Percentiles rank a stretch among this genome's conserved stretches.
These are phyloP conservation scores for Sclerospora graminicola DNA, from an alignment of 352 stramenopile species.

Conservation along the genomic window DNA sequence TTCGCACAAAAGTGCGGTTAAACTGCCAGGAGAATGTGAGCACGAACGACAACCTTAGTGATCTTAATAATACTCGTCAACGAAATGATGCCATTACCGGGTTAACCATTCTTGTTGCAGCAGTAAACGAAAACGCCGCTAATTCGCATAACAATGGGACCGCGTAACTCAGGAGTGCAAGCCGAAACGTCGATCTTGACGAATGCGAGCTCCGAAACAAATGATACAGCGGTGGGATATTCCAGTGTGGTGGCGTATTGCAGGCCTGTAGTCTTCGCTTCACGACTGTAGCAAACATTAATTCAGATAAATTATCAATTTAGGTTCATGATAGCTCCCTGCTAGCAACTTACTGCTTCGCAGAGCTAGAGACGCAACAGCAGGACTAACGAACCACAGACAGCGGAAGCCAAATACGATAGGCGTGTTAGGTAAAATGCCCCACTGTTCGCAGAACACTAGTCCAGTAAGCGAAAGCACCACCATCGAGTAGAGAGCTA, in stretches of 20 bases:
- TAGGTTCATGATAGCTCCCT: too few relatives aligned
- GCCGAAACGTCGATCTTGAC: conserved; percentile 60
- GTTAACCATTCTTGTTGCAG: conserved; percentile 81
- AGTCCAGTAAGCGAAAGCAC: conserved; percentile 71
- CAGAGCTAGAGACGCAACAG: conserved; percentile 57
- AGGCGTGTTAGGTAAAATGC: conserved; percentile 33
- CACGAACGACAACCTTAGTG: conserved; percentile 5
- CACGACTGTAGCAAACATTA: conserved; percentile 31
- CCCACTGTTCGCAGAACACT: conserved; percentile 80
- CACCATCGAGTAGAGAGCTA: conserved; percentile 69
- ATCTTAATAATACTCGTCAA: background rate
- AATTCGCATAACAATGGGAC: conserved; percentile 77
- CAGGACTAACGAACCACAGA: conserved; percentile 71
- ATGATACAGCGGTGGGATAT: conserved; percentile 70
- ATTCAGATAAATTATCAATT: too few relatives aligned
- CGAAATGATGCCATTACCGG: conserved; percentile 33
- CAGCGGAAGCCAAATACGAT: conserved; percentile 43
- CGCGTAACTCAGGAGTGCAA: conserved; percentile 71
- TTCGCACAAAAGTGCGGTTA: conserved; percentile 75
- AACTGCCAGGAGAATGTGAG: conserved; percentile 34
- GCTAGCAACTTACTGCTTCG: conserved; percentile 43
- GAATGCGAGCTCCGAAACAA: conserved; percentile 75
- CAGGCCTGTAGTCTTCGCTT: conserved; percentile 59
- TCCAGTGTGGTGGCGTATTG: conserved; percentile 76
- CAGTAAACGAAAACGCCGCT: conserved; percentile 78